Conservation (phyloP, 2,329 filamentous ascomycete species). For the Fusarium tricinctum region DNA sequence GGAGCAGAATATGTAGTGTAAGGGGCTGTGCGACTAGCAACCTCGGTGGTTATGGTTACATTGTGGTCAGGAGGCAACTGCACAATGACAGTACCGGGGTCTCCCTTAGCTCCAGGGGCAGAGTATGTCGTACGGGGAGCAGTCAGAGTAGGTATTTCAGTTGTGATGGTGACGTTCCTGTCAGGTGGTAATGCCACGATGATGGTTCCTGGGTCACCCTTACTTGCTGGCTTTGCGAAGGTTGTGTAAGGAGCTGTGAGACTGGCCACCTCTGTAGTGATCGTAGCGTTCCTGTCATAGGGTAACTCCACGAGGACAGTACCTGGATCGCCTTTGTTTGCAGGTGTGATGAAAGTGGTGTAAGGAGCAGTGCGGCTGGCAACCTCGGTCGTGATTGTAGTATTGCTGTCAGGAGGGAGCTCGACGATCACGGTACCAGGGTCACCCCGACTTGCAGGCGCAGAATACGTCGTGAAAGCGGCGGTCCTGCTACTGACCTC, state of each 20-base stretch:
- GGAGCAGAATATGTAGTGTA: constrained; percentile 18
- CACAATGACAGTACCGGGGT: constrained; percentile 27
- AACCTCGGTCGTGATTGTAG: constrained; percentile 20
- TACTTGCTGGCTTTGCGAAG: background rate
- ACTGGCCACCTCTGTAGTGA: constrained; percentile 8
- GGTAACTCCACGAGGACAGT: constrained; percentile 24
- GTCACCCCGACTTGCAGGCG: constrained; percentile 2
- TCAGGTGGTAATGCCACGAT: constrained; percentile 17
- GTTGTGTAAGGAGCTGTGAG: constrained; percentile 12
- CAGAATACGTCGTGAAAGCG: background rate
- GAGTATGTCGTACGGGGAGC: constrained; percentile 22
- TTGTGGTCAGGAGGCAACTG: constrained; percentile 25
- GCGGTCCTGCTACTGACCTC: background rate
- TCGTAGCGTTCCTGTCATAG: constrained; percentile 8
- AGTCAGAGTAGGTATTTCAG: constrained; percentile 3
- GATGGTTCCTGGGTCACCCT: constrained; percentile 22
- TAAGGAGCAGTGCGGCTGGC: constrained; percentile 6
- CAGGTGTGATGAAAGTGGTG: constrained; percentile 8
- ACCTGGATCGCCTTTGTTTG: constrained; percentile 7
- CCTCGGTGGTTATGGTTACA: constrained; percentile 25
- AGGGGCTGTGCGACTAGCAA: constrained; percentile 19
- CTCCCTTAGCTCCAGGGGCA: constrained; percentile 12
- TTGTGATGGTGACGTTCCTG: constrained; percentile 26
- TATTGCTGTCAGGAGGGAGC: constrained; percentile 8
- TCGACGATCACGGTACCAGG: constrained; percentile 22